Evolutionary conservation across 2,329 filamentous ascomycete genomes (phyloP).

Genomic region (Scedosporium boydii): DNA sequence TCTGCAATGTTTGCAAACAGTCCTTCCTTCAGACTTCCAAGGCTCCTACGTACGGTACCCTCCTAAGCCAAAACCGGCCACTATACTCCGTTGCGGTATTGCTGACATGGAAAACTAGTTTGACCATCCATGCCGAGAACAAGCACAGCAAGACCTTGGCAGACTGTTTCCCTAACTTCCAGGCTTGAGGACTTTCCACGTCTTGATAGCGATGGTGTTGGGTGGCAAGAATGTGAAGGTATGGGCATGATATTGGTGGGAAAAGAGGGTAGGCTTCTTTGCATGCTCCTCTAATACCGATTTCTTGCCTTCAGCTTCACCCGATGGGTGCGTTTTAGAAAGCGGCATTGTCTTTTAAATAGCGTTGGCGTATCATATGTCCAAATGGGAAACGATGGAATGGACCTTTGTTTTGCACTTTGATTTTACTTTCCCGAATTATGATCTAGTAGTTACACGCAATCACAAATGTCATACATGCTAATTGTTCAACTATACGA

Average conservation of each 20-base stretch:
- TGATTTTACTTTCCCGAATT: neutral
- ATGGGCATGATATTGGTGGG: too few relatives aligned
- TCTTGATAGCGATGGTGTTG: neutral
- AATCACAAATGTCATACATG: neutral
- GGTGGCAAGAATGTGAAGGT: neutral
- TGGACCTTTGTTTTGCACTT: neutral
- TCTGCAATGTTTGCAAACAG: slow-evolving; percentile 67
- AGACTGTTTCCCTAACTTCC: slow-evolving; percentile 58
- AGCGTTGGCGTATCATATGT: neutral
- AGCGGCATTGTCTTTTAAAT: neutral
- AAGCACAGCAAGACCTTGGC: slow-evolving; percentile 65
- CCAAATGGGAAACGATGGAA: neutral
- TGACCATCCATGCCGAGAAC: slow-evolving; percentile 63
- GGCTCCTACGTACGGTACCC: slow-evolving; percentile 50
- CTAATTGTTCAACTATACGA: neutral
- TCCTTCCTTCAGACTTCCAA: slow-evolving; percentile 73
- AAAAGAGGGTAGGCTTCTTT: neutral
- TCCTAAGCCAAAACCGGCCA: too few relatives aligned
- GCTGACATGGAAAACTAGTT: slow-evolving; percentile 25
- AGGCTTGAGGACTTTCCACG: neutral
- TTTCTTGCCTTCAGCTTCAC: neutral
- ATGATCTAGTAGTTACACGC: neutral
- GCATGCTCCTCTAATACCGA: neutral
- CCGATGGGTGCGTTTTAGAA: neutral
- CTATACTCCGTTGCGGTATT: neutral